Evolutionary conservation across 176 grass and related monocot species (phyloP).

Genomic region (Oryza longistaminata): DNA sequence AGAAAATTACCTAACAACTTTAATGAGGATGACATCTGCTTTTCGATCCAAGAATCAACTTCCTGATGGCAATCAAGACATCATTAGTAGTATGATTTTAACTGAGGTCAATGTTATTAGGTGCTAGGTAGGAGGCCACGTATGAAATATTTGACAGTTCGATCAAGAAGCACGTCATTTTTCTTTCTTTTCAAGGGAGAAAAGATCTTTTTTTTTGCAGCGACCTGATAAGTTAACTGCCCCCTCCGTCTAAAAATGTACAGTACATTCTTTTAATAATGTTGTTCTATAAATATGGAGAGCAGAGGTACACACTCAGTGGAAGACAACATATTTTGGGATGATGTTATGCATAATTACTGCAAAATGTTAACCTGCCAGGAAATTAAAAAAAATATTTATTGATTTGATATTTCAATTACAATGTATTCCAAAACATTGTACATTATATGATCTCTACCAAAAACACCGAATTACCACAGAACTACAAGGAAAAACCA

Average conservation of each 20-base stretch:
- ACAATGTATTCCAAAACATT: not conserved
- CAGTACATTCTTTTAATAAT: not conserved
- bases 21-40: too few species aligned
- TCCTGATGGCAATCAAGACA: not conserved
- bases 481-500: not conserved
- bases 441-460: too few species aligned
- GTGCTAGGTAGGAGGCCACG: not conserved
- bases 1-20: not conserved
- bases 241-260: too few species aligned
- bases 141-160: not conserved
- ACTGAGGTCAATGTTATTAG: not conserved
- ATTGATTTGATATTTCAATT: not conserved
- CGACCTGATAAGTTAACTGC: too few species aligned
- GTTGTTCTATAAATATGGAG: too few species aligned
- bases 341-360: too few species aligned
- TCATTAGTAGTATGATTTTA: not conserved
- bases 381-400: not conserved
- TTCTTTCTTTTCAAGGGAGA: not conserved
- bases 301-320: too few species aligned
- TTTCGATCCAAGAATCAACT: not conserved
- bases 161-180: not conserved
- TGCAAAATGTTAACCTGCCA: too few species aligned
- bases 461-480: not conserved
- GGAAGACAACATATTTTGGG: not conserved
- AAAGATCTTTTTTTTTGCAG: too few species aligned